phyloP scores from a whole-genome alignment of 2,329 filamentous ascomycete species.

The Alternaria burnsii region DNA sequence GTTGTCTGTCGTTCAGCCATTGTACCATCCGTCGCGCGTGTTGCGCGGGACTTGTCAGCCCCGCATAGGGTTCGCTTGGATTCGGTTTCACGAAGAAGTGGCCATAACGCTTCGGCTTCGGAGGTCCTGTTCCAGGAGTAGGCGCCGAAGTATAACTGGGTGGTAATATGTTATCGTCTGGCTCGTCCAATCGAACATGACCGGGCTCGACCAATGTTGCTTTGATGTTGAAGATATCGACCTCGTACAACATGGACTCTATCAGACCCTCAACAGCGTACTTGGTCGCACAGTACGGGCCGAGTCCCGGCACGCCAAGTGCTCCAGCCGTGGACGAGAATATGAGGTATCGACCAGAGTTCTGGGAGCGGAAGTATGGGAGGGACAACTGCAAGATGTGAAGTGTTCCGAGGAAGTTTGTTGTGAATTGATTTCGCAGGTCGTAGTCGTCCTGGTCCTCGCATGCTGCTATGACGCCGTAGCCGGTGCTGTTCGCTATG shows the following conservation, averaged over 20 bases:
- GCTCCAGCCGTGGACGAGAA: slow-evolving; percentile 93
- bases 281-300: slow-evolving; percentile 95
- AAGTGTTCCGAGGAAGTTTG: slow-evolving; percentile 94
- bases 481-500: slow-evolving; percentile 89
- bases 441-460: slow-evolving; percentile 98
- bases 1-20: slow-evolving; percentile 92
- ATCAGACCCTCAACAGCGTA: slow-evolving; percentile 96
- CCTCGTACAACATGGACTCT: slow-evolving; percentile 96
- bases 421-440: slow-evolving; percentile 94
- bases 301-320: slow-evolving; percentile 90
- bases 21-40: slow-evolving; percentile 92
- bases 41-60: slow-evolving; percentile 79
- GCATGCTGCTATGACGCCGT: slow-evolving; percentile 93
- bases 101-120: slow-evolving; percentile 77
- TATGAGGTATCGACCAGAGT: slow-evolving; percentile 83
- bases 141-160: slow-evolving; percentile 36
- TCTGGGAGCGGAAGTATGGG: slow-evolving; percentile 83
- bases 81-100: slow-evolving; percentile 91
- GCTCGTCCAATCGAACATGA: slow-evolving; percentile 85
- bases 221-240: slow-evolving; percentile 90
- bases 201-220: slow-evolving; percentile 93
- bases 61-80: slow-evolving; percentile 77
- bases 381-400: slow-evolving; percentile 91
- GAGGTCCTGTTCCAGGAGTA: slow-evolving; percentile 43
- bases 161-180: slow-evolving; percentile 58